phyloP scores from a whole-genome alignment of 2,329 filamentous ascomycete genomes.

The Apiospora arundinis region DNA sequence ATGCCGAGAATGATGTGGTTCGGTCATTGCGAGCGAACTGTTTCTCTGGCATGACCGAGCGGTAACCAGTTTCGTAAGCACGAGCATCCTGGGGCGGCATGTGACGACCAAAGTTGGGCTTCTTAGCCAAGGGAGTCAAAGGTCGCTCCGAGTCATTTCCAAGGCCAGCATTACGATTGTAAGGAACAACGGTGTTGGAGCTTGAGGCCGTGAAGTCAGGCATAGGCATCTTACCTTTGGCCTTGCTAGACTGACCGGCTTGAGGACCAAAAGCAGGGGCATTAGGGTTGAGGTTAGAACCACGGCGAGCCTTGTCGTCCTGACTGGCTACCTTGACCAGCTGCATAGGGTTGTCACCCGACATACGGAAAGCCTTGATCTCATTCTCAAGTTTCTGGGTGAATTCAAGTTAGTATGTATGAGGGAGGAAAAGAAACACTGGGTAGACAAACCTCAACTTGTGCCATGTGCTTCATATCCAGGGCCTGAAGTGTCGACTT shows the following conservation, averaged over 20 bases:
- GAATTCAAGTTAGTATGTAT: slow-evolving; percentile 20
- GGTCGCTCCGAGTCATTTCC: background rate
- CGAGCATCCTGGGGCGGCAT: slow-evolving; percentile 9
- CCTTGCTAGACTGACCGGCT: background rate
- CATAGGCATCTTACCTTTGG: background rate
- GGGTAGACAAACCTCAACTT: slow-evolving; percentile 33
- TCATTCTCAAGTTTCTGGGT: slow-evolving; percentile 33
- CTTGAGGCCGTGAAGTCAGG: slow-evolving; percentile 1
- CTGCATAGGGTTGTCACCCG: slow-evolving; percentile 24
- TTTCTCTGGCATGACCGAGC: background rate
- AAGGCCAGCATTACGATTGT: background rate
- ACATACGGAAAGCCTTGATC: slow-evolving; percentile 28
- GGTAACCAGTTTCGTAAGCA: background rate
- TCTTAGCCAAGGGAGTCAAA: slow-evolving; percentile 19
- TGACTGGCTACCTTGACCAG: slow-evolving; percentile 22
- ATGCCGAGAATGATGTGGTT: background rate
- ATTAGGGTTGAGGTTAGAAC: slow-evolving; percentile 6
- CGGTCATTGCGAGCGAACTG: background rate
- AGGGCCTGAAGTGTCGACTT: slow-evolving; percentile 29
- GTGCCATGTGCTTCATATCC: slow-evolving; percentile 33
- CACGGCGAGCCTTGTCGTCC: background rate
- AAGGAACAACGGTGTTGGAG: background rate
- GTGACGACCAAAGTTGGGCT: slow-evolving; percentile 16
- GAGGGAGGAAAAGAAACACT: background rate
- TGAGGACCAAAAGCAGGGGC: slow-evolving; percentile 18